phyloP scores from a whole-genome alignment of 2,329 filamentous ascomycete genomes.

The Trichoderma simmonsii region DNA sequence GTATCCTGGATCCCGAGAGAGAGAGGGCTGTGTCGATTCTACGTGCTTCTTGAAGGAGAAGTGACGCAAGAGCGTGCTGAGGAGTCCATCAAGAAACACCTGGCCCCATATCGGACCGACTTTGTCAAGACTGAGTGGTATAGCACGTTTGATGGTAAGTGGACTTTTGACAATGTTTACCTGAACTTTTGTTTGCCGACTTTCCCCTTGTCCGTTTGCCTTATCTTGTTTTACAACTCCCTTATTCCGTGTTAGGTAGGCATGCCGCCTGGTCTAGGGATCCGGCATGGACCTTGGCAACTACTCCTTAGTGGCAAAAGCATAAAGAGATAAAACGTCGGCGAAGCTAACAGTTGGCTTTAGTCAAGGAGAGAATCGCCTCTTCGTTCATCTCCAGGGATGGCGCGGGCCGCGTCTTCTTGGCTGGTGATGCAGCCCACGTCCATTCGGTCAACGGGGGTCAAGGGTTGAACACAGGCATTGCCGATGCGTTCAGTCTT shows the following conservation, averaged over 20 bases:
- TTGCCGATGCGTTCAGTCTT: constrained; percentile 54
- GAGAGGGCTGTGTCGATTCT: constrained; percentile 46
- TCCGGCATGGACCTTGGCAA: not conserved
- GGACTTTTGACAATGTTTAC: not conserved
- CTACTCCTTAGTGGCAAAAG: not conserved
- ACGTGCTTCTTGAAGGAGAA: constrained; percentile 45
- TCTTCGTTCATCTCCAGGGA: constrained; percentile 38
- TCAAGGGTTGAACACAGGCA: constrained; percentile 57
- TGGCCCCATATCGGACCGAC: constrained; percentile 42
- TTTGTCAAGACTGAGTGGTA: constrained; percentile 48
- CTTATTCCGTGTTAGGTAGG: not conserved
- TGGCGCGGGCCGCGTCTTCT: constrained; percentile 44
- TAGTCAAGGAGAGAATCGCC: constrained; percentile 42
- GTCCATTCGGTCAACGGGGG: constrained; percentile 55
- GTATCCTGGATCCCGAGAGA: constrained; percentile 50
- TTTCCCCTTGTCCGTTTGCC: not conserved
- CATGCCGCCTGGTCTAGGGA: not conserved
- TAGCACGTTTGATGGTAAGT: constrained; percentile 46
- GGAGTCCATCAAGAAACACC: constrained; percentile 42
- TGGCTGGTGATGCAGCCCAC: constrained; percentile 57
- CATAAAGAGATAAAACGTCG: not conserved
- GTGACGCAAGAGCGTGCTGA: constrained; percentile 40
- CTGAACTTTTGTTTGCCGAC: not conserved
- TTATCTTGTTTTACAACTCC: not conserved
- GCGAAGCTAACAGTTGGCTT: not conserved